Percentiles rank a stretch among this genome's conserved stretches.
Conservation (phyloP, 225 moss, liverwort and hornwort species). For the Polytrichum formosum region DNA sequence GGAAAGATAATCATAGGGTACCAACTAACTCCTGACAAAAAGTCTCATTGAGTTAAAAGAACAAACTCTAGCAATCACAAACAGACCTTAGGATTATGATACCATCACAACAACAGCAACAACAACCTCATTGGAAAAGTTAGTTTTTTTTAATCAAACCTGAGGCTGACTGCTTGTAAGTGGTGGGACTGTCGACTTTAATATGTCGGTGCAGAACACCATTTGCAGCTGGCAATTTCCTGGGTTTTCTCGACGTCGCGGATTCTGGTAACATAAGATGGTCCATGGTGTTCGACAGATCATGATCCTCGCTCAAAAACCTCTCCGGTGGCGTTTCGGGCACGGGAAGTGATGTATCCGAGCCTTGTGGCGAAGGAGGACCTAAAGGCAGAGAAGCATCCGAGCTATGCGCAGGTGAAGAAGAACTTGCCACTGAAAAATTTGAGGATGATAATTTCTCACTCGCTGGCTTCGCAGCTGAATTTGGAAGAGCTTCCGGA, state of each 20-base stretch:
- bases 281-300: conserved; percentile 20
- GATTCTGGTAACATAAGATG: conserved; percentile 19
- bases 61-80: no score
- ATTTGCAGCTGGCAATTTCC: background rate
- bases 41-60: no score
- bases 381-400: conserved; percentile 13
- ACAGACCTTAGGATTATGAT: no score
- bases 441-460: no score
- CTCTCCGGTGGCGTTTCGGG: conserved; percentile 37
- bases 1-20: no score
- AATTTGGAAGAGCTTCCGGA: no score
- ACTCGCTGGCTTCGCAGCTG: no score
- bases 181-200: background rate
- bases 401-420: conserved; percentile 8
- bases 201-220: background rate
- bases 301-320: conserved; percentile 11
- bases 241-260: no score
- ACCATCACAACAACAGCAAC: no score
- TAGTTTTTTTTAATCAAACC: background rate
- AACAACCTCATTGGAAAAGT: no score
- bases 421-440: no score
- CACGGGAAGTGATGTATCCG: conserved; percentile 41
- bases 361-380: conserved; percentile 40
- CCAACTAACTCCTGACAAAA: no score
- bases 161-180: background rate